Evolutionary conservation across 2,329 filamentous ascomycete species (phyloP), one percentile per base, ranked within the genome.

Genomic region (Fonsecaea multimorphosa): DNA sequence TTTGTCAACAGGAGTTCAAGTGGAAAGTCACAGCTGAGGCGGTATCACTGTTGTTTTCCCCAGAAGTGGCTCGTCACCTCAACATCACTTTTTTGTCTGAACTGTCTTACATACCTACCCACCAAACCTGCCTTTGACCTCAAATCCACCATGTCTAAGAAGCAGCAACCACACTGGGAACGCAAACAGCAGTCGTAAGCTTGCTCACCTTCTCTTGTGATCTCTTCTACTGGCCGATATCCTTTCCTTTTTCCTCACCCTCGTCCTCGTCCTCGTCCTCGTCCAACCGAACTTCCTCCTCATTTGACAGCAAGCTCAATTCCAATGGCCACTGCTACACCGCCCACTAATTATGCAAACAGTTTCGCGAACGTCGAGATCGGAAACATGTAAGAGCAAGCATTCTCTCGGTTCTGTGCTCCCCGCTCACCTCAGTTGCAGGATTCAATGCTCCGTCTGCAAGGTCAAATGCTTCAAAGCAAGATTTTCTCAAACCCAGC

Each of bases 401-500:
- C 22, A 27, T 14, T 5, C n/a, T 22, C 27, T 14, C 36, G 19
- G 8, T n/a, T n/a, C 11, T 40, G 8, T 38, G 14, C 19, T 51
- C 29, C n/a, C 22, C 6, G 14, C 58, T 56, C 38, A 58, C 49
- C 34, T 3, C 44, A 36, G 31, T 29, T 38, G 16, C 64, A 83
- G 81, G 65, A 75, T 84, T 68, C 79, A 79, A 59, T 86, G 84
- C 72, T 73, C 73, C 14, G 76, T 77, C 9, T 86, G 84, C 74
- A 72, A 74, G 29, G 81, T 80, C 62, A 78, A 75, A 46, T 78
- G 78, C 29, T 70, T 66, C 11, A 72, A 75, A 7, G 66, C 59
- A 1, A 73, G 72, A 36, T 86, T 77, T 70, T 85, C 84, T 0
- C 79, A 81, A 32, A 82, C 79, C 36, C 82, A 85, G 70, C 72